Evolutionary conservation across 441 rosid genomes (phyloP).

Genomic region (Erysimum pusillum): DNA sequence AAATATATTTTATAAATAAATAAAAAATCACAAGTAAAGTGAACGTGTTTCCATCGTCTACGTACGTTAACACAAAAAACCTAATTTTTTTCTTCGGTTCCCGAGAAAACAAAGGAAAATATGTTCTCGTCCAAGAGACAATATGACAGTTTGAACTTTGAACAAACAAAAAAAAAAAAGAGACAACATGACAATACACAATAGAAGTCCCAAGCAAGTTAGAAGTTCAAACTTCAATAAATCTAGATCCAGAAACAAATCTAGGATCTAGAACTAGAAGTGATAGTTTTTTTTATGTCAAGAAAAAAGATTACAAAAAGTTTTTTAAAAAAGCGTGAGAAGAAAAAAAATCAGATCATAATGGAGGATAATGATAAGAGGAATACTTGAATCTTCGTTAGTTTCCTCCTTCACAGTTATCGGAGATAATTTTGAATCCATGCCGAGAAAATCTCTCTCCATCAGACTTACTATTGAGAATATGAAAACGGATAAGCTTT

Average conservation of each 20-base stretch:
- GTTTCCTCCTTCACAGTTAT: slow-evolving; percentile 52
- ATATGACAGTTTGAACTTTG: not conserved
- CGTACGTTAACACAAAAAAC: not conserved
- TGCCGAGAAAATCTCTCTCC: slow-evolving; percentile 69
- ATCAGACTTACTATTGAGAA: slow-evolving; percentile 13
- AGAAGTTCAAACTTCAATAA: not conserved
- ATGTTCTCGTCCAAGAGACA: not conserved
- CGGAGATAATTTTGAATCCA: slow-evolving; percentile 48
- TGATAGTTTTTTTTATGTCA: too few species aligned
- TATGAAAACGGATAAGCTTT: not conserved
- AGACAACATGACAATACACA: too few species aligned
- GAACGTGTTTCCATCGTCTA: not conserved
- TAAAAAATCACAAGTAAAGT: not conserved
- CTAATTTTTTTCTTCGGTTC: not conserved
- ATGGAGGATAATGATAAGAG: too few species aligned
- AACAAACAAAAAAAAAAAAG: too few species aligned
- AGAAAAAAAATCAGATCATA: not conserved
- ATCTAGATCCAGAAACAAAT: not conserved
- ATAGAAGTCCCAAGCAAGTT: not conserved
- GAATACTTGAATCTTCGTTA: slow-evolving; percentile 44
- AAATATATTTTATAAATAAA: not conserved
- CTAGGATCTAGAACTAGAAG: not conserved
- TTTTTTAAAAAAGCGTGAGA: not conserved
- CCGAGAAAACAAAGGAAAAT: not conserved
- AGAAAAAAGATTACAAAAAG: too few species aligned